Conservation (phyloP, 1,139 yeast species). For the Meyerozyma guilliermondii region DNA sequence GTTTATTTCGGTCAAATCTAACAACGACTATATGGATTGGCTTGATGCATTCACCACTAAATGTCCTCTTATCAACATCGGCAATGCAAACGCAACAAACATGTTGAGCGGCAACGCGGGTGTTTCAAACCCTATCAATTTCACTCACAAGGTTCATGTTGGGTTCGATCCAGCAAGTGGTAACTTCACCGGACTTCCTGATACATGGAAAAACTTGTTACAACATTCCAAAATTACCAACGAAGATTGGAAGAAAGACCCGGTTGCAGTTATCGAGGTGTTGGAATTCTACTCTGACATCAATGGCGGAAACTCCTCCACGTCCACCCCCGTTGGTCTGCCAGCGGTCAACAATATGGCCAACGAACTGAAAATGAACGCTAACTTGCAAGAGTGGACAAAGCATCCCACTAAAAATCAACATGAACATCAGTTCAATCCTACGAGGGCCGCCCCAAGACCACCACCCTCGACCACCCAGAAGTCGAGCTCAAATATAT, state of each 20-base stretch:
- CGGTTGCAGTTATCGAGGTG: constrained; percentile 86
- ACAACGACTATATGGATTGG: constrained; percentile 85
- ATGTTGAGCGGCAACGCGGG: constrained; percentile 46
- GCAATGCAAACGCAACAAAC: constrained; percentile 16
- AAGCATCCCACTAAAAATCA: constrained; percentile 27
- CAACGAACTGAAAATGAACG: constrained; percentile 11
- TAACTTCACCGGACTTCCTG: constrained; percentile 72
- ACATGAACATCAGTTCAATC: constrained; percentile 21
- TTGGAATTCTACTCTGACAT: constrained; percentile 72
- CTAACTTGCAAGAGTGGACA: constrained; percentile 36
- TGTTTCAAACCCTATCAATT: constrained; percentile 75
- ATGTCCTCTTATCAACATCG: constrained; percentile 60
- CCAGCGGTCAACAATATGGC: constrained; percentile 15
- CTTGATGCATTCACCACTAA: constrained; percentile 83
- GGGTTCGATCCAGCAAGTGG: constrained; percentile 71
- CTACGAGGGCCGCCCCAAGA: constrained; percentile 40
- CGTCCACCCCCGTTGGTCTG: constrained; percentile 25
- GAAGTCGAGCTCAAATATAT: constrained; percentile 17
- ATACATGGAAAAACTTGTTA: constrained; percentile 69
- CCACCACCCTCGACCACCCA: constrained; percentile 42
- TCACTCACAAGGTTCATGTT: constrained; percentile 62
- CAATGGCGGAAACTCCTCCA: constrained; percentile 28
- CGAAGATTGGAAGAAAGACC: constrained; percentile 80
- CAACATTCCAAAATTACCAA: constrained; percentile 77
- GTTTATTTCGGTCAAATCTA: constrained; percentile 70